Evolutionary conservation across 345 rosid genomes (phyloP).

Genomic region (Dipteronia sinensis): DNA sequence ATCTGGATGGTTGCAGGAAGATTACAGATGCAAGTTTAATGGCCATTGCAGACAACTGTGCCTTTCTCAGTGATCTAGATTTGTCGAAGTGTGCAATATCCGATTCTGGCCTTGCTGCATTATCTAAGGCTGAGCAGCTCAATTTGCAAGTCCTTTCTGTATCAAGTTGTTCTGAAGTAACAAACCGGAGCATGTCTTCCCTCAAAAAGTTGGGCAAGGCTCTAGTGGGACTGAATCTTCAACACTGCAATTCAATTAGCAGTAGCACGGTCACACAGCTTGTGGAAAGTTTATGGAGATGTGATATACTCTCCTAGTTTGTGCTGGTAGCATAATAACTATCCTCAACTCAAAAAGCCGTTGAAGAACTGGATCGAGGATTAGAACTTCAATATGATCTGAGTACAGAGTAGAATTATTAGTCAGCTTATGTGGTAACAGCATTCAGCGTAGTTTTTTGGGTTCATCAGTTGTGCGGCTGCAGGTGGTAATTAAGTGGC

Average conservation of each 20-base stretch:
- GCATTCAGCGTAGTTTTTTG: slow-evolving; percentile 39
- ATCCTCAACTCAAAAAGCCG: neutral
- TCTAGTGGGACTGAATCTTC: slow-evolving; percentile 65
- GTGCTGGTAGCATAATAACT: neutral
- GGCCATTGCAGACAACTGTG: slow-evolving; percentile 54
- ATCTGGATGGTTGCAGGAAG: slow-evolving; percentile 69
- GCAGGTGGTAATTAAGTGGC: slow-evolving; percentile 17
- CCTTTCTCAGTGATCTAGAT: slow-evolving; percentile 60
- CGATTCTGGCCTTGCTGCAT: slow-evolving; percentile 52
- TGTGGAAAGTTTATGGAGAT: slow-evolving; percentile 62
- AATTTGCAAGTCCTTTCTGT: slow-evolving; percentile 59
- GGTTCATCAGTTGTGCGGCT: slow-evolving; percentile 21
- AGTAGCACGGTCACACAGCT: slow-evolving; percentile 44
- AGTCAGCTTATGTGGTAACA: slow-evolving; percentile 30
- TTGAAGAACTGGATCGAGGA: slow-evolving; percentile 12
- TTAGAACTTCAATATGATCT: neutral
- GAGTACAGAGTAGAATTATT: slow-evolving; percentile 14
- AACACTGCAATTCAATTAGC: slow-evolving; percentile 65
- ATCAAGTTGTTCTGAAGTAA: slow-evolving; percentile 56
- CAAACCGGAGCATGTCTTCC: slow-evolving; percentile 49
- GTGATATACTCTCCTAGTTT: slow-evolving; percentile 61
- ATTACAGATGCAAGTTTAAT: slow-evolving; percentile 66
- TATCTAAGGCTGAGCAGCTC: slow-evolving; percentile 50
- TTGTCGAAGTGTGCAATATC: slow-evolving; percentile 55
- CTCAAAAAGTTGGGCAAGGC: slow-evolving; percentile 51